phyloP scores from a whole-genome alignment of 2,329 filamentous ascomycete genomes.

The Akanthomyces lecanii region DNA sequence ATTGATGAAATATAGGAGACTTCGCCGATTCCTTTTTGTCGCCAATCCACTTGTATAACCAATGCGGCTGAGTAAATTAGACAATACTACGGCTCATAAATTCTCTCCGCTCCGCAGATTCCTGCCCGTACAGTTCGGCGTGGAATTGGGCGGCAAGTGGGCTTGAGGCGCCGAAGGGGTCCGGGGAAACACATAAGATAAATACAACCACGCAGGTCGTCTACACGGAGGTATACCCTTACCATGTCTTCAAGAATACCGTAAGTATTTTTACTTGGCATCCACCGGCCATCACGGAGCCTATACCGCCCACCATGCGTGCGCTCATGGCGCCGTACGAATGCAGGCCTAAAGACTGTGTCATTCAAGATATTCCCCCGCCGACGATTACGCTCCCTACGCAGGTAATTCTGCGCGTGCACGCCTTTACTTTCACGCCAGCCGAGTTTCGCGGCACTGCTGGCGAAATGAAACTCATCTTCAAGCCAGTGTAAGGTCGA shows the following conservation, averaged over 20 bases:
- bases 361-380: slow-evolving; percentile 38
- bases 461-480: slow-evolving; percentile 26
- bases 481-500: slow-evolving; percentile 26
- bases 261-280: too few species aligned
- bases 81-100: neutral
- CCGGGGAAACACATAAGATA: neutral
- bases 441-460: slow-evolving; percentile 32
- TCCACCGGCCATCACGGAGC: slow-evolving; percentile 24
- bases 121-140: slow-evolving; percentile 25
- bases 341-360: slow-evolving; percentile 35
- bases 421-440: slow-evolving; percentile 33
- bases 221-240: neutral
- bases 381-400: slow-evolving; percentile 40
- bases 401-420: slow-evolving; percentile 40
- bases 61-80: neutral
- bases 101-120: slow-evolving; percentile 32
- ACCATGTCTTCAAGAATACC: neutral
- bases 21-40: neutral
- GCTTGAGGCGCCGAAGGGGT: slow-evolving; percentile 13
- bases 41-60: neutral
- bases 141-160: slow-evolving; percentile 11
- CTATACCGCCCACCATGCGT: slow-evolving; percentile 38
- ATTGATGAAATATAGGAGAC: neutral
- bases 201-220: neutral
- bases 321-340: slow-evolving; percentile 39